Conservation (phyloP, 129 eudicot species). For the Ambrosia trifida region DNA sequence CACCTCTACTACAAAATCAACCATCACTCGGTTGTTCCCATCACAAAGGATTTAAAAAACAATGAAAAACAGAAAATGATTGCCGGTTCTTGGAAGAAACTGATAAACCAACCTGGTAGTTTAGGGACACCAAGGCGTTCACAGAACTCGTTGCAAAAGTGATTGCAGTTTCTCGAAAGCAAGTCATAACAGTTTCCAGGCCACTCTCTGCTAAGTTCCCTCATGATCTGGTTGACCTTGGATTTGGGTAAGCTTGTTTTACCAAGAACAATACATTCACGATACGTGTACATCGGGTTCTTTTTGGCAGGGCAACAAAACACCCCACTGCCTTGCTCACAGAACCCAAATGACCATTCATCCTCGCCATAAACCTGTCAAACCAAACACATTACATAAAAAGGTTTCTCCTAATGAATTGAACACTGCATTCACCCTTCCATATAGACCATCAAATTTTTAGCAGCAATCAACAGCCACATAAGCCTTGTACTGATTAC, state of each 20-base stretch:
- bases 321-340: slow-evolving; percentile 91
- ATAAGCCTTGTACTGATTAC: not conserved
- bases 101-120: slow-evolving; percentile 72
- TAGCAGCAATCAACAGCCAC: slow-evolving; percentile 15
- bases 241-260: slow-evolving; percentile 59
- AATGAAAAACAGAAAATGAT: not conserved
- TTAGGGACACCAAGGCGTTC: slow-evolving; percentile 79
- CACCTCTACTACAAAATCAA: not conserved
- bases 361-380: slow-evolving; percentile 87
- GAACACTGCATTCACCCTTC: not conserved
- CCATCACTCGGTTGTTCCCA: not conserved
- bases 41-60: not conserved
- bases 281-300: slow-evolving; percentile 90
- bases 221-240: slow-evolving; percentile 77
- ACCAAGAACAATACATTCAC: slow-evolving; percentile 85
- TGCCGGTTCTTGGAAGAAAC: slow-evolving; percentile 9
- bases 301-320: slow-evolving; percentile 88
- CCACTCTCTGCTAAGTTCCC: slow-evolving; percentile 96
- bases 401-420: not conserved
- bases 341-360: slow-evolving; percentile 97
- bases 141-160: slow-evolving; percentile 89
- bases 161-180: slow-evolving; percentile 88
- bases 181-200: slow-evolving; percentile 86
- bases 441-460: not conserved
- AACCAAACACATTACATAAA: not conserved